These are phyloP conservation scores for Lyophyllum semitale DNA, from an alignment of 768 basidiomycete genomes.

Conservation along the genomic window DNA sequence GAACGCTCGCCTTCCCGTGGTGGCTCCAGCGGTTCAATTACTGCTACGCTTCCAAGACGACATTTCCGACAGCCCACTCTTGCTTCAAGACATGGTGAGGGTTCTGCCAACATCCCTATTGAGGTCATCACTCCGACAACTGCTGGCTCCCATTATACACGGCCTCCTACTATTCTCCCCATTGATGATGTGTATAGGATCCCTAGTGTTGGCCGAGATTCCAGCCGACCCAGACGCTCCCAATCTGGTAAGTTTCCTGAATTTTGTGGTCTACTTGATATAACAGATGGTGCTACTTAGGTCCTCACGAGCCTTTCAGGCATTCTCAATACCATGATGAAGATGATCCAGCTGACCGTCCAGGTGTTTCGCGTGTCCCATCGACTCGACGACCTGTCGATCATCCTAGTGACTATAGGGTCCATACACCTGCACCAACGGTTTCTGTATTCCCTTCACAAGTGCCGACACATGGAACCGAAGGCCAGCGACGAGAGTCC, in stretches of 20 bases:
- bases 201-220: background rate
- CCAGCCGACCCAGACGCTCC: background rate
- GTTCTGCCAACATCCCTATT: constrained; percentile 13
- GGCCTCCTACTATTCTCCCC: too few species aligned
- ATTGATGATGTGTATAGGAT: too few species aligned
- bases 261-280: background rate
- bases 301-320: constrained; percentile 1
- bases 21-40: too few species aligned
- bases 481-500: background rate
- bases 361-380: too few species aligned
- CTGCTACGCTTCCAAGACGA: too few species aligned
- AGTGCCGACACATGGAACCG: background rate
- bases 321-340: constrained; percentile 2
- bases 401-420: background rate
- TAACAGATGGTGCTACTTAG: background rate
- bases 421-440: background rate
- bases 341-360: too few species aligned
- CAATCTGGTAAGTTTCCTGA: too few species aligned
- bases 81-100: background rate
- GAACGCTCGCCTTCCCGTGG: too few species aligned
- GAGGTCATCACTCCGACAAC: constrained; percentile 16
- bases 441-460: background rate
- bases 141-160: constrained; percentile 1
- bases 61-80: constrained; percentile 4
- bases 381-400: background rate